Evolutionary conservation across 2,329 filamentous ascomycete genomes (phyloP).

Genomic region (Hymenoscyphus infarciens): DNA sequence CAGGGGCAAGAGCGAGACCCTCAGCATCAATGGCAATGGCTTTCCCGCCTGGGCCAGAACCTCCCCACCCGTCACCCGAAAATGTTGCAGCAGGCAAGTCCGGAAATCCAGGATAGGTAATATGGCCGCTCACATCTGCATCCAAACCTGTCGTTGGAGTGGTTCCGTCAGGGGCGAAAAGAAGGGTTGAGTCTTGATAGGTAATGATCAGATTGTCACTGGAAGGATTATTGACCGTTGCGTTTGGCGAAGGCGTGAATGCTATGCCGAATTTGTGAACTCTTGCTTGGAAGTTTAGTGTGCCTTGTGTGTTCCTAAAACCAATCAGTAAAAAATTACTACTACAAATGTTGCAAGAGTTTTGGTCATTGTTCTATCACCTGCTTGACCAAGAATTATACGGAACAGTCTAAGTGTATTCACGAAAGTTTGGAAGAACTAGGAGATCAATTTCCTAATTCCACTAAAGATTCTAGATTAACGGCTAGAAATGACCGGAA

Average conservation of each 20-base stretch:
- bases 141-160: conserved; percentile 62
- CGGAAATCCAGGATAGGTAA: conserved; percentile 56
- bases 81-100: conserved; percentile 61
- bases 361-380: too few relatives aligned
- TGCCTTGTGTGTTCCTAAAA: conserved; percentile 64
- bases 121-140: conserved; percentile 49
- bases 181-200: conserved; percentile 62
- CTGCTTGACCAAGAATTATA: too few relatives aligned
- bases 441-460: too few relatives aligned
- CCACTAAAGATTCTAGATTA: too few relatives aligned
- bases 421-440: neutral
- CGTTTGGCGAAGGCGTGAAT: conserved; percentile 50
- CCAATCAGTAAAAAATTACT: neutral
- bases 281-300: conserved; percentile 62
- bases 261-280: conserved; percentile 64
- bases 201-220: conserved; percentile 57
- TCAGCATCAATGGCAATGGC: conserved; percentile 62
- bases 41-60: conserved; percentile 53
- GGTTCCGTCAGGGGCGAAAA: conserved; percentile 58
- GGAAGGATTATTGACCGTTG: conserved; percentile 51
- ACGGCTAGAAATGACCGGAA: too few relatives aligned
- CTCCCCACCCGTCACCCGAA: conserved; percentile 65
- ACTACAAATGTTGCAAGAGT: neutral
- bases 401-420: too few relatives aligned
- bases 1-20: conserved; percentile 57